Base-by-base conservation (phyloP, 1,284 basidiomycete genomes). In the Cutaneotrichosporon curvatum region DNA sequence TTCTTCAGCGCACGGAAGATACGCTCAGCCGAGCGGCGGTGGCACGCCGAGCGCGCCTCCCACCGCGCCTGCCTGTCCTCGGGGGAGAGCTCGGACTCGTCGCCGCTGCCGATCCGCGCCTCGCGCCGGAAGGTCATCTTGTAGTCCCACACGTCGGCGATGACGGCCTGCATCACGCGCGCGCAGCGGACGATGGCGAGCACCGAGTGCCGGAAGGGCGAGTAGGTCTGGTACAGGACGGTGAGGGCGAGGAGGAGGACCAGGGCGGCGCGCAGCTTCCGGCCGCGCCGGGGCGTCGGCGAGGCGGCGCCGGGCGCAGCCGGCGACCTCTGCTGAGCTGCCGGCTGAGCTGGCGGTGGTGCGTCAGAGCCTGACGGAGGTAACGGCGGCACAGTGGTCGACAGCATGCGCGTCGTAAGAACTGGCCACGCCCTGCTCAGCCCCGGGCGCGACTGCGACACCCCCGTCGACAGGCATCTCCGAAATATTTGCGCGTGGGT, bases 1-100 rank as follows among this genome's bases (percentile, higher is more conserved):
- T 81, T 82, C 50, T 90, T 77, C 20, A 95, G 74, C 8, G 88
- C 86, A 50, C 78, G 78, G 50, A 91, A 73, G 34, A 92, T 81
- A 47, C 89, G 75, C 49, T 76, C 65, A 5, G 88, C 88, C 64
- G 86, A 89, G 22, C 88, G 78, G 23, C 73, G 78, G 71, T 94
- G 90, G 67, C 89, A 94, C 28, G 79, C 74, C 20, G 83, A 85
- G 60, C 82, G 80, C 2, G 81, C 83, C 33, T 77, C 65, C 22
- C 77, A 68, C 48, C 75, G 74, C 34, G 79, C 75, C 19, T 45
- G 37, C 9, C 52, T 37, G 36, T 67, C 56, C 25, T 63, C 66
- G 4, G 79, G 77, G 22, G 81, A 77, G 12, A 81, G 76, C 15
- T 30, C 35, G 44, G 45, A 36, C 21, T 45, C 62, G 50, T 67